Conservation (phyloP, 2,329 filamentous ascomycete genomes). For the Aspergillus flavus region DNA sequence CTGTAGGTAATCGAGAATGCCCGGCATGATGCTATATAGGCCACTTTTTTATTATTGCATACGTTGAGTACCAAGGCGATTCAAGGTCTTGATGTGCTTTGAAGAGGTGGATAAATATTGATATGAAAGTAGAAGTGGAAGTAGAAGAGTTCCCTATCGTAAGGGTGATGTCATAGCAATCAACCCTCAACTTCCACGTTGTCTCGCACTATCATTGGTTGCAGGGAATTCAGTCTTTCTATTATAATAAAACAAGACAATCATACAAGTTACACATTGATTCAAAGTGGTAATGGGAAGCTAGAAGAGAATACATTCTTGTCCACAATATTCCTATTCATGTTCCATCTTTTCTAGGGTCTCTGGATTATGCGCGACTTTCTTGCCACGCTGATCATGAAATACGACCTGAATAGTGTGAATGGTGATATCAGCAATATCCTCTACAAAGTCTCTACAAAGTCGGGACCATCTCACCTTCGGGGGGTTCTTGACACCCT, state of each 20-base stretch:
- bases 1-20: conserved; percentile 5
- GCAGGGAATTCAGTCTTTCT: too few species aligned
- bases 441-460: not conserved
- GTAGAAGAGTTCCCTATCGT: not conserved
- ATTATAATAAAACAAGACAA: not conserved
- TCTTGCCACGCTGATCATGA: conserved; percentile 8
- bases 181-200: not conserved
- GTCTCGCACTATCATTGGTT: too few species aligned
- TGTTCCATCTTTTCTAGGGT: conserved; percentile 1
- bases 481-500: conserved; percentile 6
- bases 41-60: not conserved
- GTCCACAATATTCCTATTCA: not conserved
- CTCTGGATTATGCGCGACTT: conserved; percentile 7
- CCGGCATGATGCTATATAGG: not conserved
- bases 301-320: not conserved
- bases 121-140: not conserved
- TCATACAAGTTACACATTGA: not conserved
- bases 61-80: not conserved
- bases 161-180: not conserved
- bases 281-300: not conserved
- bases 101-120: not conserved
- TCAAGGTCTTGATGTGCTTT: not conserved
- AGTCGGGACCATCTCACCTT: not conserved
- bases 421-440: not conserved
- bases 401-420: conserved; percentile 1